Evolutionary conservation across 164 flowering plant genomes (phyloP).

Genomic region (Platanus orientalis): DNA sequence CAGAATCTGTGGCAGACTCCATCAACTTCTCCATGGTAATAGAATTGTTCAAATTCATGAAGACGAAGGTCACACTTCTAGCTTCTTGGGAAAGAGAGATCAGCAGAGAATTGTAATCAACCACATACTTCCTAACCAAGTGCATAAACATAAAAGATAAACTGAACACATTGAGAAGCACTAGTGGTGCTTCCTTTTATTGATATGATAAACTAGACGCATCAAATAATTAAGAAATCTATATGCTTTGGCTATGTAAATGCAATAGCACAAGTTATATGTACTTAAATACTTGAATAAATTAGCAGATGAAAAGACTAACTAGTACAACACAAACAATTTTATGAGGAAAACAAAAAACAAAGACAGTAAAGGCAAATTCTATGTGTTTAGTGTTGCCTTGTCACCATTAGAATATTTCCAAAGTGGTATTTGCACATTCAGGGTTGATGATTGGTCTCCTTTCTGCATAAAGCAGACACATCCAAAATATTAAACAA

Average conservation of each 20-base stretch:
- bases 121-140: too few species aligned
- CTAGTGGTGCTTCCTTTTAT: too few species aligned
- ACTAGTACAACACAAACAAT: not conserved
- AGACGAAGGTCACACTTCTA: too few species aligned
- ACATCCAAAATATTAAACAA: too few species aligned
- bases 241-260: too few species aligned
- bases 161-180: too few species aligned
- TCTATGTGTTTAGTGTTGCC: too few species aligned
- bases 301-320: too few species aligned
- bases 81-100: too few species aligned
- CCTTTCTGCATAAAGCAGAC: slow-evolving; percentile 23
- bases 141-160: too few species aligned
- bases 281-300: not conserved
- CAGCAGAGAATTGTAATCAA: too few species aligned
- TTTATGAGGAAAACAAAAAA: not conserved
- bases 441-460: slow-evolving; percentile 40
- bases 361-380: not conserved
- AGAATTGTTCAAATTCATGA: too few species aligned
- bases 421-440: slow-evolving; percentile 79
- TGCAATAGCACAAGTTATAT: not conserved
- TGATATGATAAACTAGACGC: slow-evolving; percentile 17
- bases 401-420: slow-evolving; percentile 40
- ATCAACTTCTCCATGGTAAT: slow-evolving; percentile 51
- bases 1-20: slow-evolving; percentile 34
- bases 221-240: not conserved